A percentile compares a stretch with the other conserved stretches of the same genome.
Evolutionary conservation across 2,329 filamentous ascomycete genomes (phyloP).

Genomic region (Orbilia brochopaga): DNA sequence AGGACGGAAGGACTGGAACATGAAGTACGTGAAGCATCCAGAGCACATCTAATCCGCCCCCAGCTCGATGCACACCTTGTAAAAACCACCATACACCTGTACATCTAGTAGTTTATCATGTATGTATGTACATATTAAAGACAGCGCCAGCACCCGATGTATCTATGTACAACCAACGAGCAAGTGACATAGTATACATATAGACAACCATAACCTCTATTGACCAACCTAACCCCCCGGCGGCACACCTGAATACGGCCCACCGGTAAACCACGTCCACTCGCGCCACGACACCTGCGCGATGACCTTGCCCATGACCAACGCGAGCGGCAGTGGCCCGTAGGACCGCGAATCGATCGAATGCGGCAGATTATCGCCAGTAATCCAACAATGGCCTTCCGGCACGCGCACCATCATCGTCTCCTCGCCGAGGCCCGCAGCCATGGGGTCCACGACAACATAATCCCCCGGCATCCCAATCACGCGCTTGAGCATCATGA

Average conservation of each 20-base stretch:
- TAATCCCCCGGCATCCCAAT: slow-evolving; percentile 71
- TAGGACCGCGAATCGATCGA: slow-evolving; percentile 86
- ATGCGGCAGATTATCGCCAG: slow-evolving; percentile 82
- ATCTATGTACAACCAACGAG: not conserved
- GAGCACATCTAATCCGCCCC: slow-evolving; percentile 58
- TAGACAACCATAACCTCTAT: slow-evolving; percentile 5
- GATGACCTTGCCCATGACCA: slow-evolving; percentile 83
- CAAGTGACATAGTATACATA: not conserved
- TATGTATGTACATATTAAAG: slow-evolving; percentile 36
- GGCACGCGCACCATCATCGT: slow-evolving; percentile 69
- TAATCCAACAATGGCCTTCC: slow-evolving; percentile 87
- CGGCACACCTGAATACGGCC: slow-evolving; percentile 19
- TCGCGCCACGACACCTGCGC: slow-evolving; percentile 63
- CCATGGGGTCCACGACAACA: slow-evolving; percentile 60
- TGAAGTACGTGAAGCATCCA: slow-evolving; percentile 83
- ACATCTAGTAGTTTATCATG: slow-evolving; percentile 35
- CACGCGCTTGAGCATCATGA: slow-evolving; percentile 77
- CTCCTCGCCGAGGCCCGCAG: slow-evolving; percentile 30
- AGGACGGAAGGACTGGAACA: slow-evolving; percentile 74
- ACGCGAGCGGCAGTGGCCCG: slow-evolving; percentile 81
- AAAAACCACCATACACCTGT: slow-evolving; percentile 33
- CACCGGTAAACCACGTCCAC: slow-evolving; percentile 61
- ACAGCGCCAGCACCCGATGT: slow-evolving; percentile 21
- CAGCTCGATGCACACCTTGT: not conserved
- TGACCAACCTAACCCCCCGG: slow-evolving; percentile 15